These are phyloP conservation scores for Candida sojae DNA, from an alignment of 1,139 yeast species.

Conservation along the genomic window DNA sequence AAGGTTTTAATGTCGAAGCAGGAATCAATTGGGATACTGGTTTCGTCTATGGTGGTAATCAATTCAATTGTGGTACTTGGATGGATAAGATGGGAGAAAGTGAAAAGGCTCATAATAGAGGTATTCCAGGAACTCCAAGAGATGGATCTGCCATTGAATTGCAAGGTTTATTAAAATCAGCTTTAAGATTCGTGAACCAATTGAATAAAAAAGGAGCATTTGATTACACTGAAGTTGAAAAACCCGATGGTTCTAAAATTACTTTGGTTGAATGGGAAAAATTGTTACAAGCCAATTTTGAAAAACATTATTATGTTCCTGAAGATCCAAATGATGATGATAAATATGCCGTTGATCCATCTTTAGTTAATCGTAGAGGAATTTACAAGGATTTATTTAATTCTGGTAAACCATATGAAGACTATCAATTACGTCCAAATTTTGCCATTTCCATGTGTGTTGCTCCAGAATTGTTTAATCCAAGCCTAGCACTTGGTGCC, in stretches of 20 bases:
- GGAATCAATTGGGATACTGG: constrained; percentile 90
- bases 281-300: constrained; percentile 71
- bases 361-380: constrained; percentile 83
- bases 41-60: constrained; percentile 87
- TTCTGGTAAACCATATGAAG: constrained; percentile 87
- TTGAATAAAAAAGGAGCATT: constrained; percentile 58
- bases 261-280: constrained; percentile 68
- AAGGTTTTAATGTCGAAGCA: constrained; percentile 85
- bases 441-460: constrained; percentile 90
- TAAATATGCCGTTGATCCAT: constrained; percentile 60
- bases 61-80: constrained; percentile 96
- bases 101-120: constrained; percentile 75
- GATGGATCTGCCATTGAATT: constrained; percentile 97
- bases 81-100: constrained; percentile 99
- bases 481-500: constrained; percentile 61
- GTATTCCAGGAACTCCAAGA: constrained; percentile 95
- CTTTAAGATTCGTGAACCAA: constrained; percentile 74
- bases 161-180: constrained; percentile 82
- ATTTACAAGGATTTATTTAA: constrained; percentile 84
- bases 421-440: constrained; percentile 90
- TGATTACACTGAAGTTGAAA: constrained; percentile 53
- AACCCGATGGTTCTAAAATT: constrained; percentile 58
- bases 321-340: constrained; percentile 50
- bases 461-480: constrained; percentile 87
- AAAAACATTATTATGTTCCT: constrained; percentile 77